Evolutionary conservation across 176 grass and related monocot species (phyloP), one percentile per base, ranked within the genome.

Genomic region (Eleusine coracana): DNA sequence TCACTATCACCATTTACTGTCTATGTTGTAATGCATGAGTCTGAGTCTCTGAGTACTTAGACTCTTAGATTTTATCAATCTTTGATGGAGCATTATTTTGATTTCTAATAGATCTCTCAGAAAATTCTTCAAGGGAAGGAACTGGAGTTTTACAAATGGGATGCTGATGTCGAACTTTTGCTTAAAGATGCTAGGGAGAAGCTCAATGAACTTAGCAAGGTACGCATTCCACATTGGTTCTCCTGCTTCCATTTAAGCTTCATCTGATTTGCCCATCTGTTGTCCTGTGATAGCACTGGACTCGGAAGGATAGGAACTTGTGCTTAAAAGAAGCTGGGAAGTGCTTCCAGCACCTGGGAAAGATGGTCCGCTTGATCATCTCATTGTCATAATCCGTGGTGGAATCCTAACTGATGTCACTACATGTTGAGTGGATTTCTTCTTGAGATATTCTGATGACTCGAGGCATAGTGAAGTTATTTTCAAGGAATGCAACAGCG

Each of bases 141-240:
- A 67, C 76, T 95, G 40, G 92, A 98, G 44, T 95, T 98, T 54
- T 95, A 95, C 87, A 98, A 85, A 84, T 98, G 96, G 92, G 89
- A 92, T 68, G 38, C 76, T 77, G 91, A 98, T 88, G 91, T 42
- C 76, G 87, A 95, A 83, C 39, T 88, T 38, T 82, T 90, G 45
- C 80, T 98, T 42, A 95, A 92, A 86, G 87, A 85, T 80, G 77
- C 85, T 3, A 93, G 89, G 76, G 83, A 98, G 68, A 86, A 87
- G 70, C 91, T 98, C 60, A 95, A 98, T 71, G 90, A 93, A 17
- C 82, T 98, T 65, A 88, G 92, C 82, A 86, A 88, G 93, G 96
- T 98, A 92, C 4, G 50, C 15, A 68, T 16, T 56, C 15, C 39
- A 81, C 8, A 15, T 36, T 54, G 20, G 45, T 67, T 69, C 27